Evolutionary conservation across 2,329 filamentous ascomycete species (phyloP).

Genomic region (Xylaria sp.): DNA sequence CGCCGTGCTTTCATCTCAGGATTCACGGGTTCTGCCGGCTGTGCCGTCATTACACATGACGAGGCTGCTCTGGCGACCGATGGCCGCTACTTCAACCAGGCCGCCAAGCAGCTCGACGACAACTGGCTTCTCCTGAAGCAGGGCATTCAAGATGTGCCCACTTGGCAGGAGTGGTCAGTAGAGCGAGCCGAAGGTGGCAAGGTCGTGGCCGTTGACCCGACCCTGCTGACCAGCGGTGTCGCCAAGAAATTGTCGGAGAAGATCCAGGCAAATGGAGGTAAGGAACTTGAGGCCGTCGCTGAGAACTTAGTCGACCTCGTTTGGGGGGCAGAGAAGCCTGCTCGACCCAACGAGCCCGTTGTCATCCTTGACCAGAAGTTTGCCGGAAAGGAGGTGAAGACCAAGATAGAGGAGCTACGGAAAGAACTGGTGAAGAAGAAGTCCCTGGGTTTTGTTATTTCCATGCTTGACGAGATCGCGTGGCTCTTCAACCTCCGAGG

Average conservation of each 20-base stretch:
- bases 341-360: constrained; percentile 69
- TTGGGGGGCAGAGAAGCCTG: constrained; percentile 73
- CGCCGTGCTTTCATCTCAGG: constrained; percentile 88
- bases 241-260: constrained; percentile 72
- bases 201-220: constrained; percentile 83
- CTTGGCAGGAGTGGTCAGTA: constrained; percentile 94
- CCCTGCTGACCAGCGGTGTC: constrained; percentile 65
- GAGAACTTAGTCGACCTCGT: constrained; percentile 85
- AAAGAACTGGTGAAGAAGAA: constrained; percentile 90
- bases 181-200: constrained; percentile 84
- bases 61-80: constrained; percentile 91
- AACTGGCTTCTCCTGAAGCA: constrained; percentile 94
- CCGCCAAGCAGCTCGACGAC: constrained; percentile 77
- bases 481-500: constrained; percentile 98
- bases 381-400: constrained; percentile 73
- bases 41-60: constrained; percentile 77
- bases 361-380: constrained; percentile 66
- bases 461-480: constrained; percentile 92
- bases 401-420: constrained; percentile 81
- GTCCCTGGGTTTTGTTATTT: constrained; percentile 79
- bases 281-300: constrained; percentile 66
- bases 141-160: constrained; percentile 86
- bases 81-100: constrained; percentile 97
- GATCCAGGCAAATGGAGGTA: constrained; percentile 79
- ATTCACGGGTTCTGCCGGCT: constrained; percentile 92